phyloP scores from a whole-genome alignment of 306 rosid species.

The Vigna reflexopilosa region DNA sequence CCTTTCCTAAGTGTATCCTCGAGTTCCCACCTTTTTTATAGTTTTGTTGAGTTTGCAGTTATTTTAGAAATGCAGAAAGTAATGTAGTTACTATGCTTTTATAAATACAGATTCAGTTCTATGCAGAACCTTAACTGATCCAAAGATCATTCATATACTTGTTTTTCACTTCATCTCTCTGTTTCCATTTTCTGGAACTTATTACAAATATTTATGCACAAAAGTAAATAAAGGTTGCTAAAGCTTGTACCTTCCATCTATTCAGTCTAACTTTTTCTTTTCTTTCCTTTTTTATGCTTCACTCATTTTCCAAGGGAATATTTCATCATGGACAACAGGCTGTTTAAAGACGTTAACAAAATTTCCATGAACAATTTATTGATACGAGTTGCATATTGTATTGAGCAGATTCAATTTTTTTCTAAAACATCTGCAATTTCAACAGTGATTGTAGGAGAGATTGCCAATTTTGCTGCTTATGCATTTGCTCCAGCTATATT shows the following conservation, averaged over 20 bases:
- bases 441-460: slow-evolving; percentile 98
- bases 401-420: slow-evolving; percentile 8
- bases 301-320: slow-evolving; percentile 20
- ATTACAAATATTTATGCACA: slow-evolving; percentile 5
- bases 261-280: neutral
- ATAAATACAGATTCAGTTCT: slow-evolving; percentile 12
- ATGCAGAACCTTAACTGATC: slow-evolving; percentile 35
- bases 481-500: slow-evolving; percentile 99
- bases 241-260: slow-evolving; percentile 19
- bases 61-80: slow-evolving; percentile 12
- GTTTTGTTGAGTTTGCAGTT: neutral
- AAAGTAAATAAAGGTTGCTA: neutral
- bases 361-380: slow-evolving; percentile 10
- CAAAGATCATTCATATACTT: slow-evolving; percentile 23
- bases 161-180: neutral
- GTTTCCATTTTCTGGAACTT: slow-evolving; percentile 6
- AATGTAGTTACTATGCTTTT: slow-evolving; percentile 10
- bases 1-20: slow-evolving; percentile 13
- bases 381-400: slow-evolving; percentile 35
- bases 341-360: slow-evolving; percentile 18
- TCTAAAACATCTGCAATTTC: slow-evolving; percentile 51
- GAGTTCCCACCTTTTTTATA: neutral
- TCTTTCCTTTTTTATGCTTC: neutral
- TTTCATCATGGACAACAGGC: neutral
- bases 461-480: slow-evolving; percentile 98